These are phyloP conservation scores for Volvox africanus DNA, from an alignment of 139 green algal species.

Conservation along the genomic window DNA sequence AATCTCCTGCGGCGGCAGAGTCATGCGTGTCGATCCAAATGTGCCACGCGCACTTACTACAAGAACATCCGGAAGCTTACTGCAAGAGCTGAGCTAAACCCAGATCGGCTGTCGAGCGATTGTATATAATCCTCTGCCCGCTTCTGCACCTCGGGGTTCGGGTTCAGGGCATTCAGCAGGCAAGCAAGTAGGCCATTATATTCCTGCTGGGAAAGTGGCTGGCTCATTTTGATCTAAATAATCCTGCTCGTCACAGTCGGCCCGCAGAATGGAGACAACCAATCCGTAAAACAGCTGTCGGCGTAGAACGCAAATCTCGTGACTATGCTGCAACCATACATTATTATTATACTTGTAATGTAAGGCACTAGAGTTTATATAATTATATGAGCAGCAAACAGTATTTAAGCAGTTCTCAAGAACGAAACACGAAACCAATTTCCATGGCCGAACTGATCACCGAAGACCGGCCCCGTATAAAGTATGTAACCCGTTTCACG, in stretches of 20 bases:
- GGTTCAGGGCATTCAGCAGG: constrained; percentile 74
- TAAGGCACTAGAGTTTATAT: too few species aligned
- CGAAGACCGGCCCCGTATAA: constrained; percentile 30
- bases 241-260: neutral
- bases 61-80: constrained; percentile 55
- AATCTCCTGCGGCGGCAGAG: constrained; percentile 78
- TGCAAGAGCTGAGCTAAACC: constrained; percentile 90
- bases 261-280: too few species aligned
- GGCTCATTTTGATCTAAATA: constrained; percentile 18
- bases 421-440: neutral
- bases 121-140: constrained; percentile 77
- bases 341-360: too few species aligned
- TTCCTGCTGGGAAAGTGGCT: constrained; percentile 53
- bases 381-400: too few species aligned
- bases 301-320: neutral
- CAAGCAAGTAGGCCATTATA: constrained; percentile 60
- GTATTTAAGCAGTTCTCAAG: too few species aligned
- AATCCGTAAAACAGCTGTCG: neutral
- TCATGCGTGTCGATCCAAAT: neutral
- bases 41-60: too few species aligned
- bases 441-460: constrained; percentile 30
- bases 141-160: constrained; percentile 73
- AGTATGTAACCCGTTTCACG: neutral
- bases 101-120: constrained; percentile 69
- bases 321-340: too few species aligned